Base-by-base conservation (phyloP, 2,329 filamentous ascomycete species). In the Blastomyces emzantsi region DNA sequence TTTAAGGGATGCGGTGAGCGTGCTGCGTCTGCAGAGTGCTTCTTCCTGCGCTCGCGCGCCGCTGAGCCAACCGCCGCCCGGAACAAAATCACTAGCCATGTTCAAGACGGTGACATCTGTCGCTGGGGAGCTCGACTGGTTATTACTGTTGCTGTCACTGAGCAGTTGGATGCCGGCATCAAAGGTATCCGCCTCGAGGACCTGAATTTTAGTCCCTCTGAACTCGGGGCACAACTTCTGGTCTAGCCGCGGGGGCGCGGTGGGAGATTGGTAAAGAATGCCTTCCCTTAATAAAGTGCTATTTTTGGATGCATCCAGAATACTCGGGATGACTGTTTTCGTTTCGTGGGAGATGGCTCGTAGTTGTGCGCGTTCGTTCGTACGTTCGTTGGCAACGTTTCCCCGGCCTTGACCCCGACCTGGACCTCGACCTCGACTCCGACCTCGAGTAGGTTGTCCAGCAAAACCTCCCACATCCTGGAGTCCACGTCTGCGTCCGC, bases 1-100 rank as follows among this genome's bases (percentile, higher is more conserved):
- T 25, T 62, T 60, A 6, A 65, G 59, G 11, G 63, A 61, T 19
- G 47, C 28, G 6, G n/a, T 57, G 28, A 65, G 61, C 15, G 63
- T 66, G 45, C 65, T 66, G 39, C 65, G 56, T 55, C 61, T 58
- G 41, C 61, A 63, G n/a, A 66, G 54, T 11, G 61, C 61, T 39
- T 66, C 63, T 43, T 65, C 65, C 47, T 66, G 63, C 22, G 54
- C 61, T 43, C 41, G 45, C 19, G 61, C 60, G 19, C 64, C 62
- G 22, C 30, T 25, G n/a, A 64, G 39, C 65, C 65, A 63, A 8
- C 52, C 25, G 3, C 65, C 63, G 11, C 57, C 58, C 7, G 51
- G 41, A 9, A 33, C 39, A 30, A 33, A 61, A 43, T 60, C 45
- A 58, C 60, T 63, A 19, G 65, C 61, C 62, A 65, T 64, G 45